Evolutionary conservation across 2,329 filamentous ascomycete genomes (phyloP), one percentile per base, ranked within the genome.

Genomic region (Neofusicoccum parvum): DNA sequence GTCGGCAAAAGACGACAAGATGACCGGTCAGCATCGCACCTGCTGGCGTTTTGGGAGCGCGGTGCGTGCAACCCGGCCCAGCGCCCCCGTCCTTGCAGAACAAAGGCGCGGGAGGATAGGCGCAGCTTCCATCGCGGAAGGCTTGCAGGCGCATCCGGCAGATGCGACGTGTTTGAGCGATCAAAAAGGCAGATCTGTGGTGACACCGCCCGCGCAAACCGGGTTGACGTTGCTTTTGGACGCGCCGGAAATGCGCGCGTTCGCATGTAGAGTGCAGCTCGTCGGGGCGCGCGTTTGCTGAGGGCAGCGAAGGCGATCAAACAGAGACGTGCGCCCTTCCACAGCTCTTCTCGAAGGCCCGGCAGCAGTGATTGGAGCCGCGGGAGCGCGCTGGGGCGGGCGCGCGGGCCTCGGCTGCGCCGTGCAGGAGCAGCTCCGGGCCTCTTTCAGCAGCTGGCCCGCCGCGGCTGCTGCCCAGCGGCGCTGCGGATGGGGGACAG

Each of bases 291-390:
- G 37, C 11, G 34, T 20, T 37, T 23, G 39, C 15, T 27, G 23
- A 5, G 48, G 43, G 27, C 12, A 56, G 64, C 37, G 62, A 60
- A 66, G 67, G 49, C 66, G 68, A 73, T 72, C 70, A 71, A 71
- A 72, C 69, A 64, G 65, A 62, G 64, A 51, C 56, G 49, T 46
- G 49, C 65, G 48, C 66, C 64, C 69, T 73, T 73, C 71, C 69
- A 72, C 70, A 70, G 68, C 45, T 56, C 68, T 73, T 73, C 71
- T 69, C 72, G 71, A 73, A 73, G 69, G 51, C 54, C 58, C 37
- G 53, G 53, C 51, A 15, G 51, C 51, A 43, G 36, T 56, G 51
- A 56, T 56, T 56, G 51, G 51, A 56, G 50, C 49, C 27, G 49
- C 49, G 49, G 49, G 49, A 53, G 49, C 49, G 46, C 39, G 50